phyloP scores from a whole-genome alignment of 768 basidiomycete genomes.

The Macrolepiota dolichaula region DNA sequence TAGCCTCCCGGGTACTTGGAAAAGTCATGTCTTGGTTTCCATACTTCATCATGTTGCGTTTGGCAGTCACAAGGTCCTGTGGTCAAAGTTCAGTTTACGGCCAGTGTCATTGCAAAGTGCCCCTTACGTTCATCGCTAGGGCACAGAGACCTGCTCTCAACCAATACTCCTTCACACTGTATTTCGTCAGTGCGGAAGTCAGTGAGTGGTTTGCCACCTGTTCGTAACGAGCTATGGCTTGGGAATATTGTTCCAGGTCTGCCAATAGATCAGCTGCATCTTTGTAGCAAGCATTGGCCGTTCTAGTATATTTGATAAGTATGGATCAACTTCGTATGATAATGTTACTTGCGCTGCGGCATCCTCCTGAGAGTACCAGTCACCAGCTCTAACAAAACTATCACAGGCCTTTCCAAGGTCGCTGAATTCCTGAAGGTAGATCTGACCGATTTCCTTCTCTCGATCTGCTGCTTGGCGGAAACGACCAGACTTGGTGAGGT shows the following conservation, averaged over 20 bases:
- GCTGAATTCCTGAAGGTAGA: slow-evolving; percentile 79
- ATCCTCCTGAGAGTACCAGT: slow-evolving; percentile 98
- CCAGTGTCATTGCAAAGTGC: background rate
- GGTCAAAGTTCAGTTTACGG: background rate
- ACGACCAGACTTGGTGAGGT: slow-evolving; percentile 79
- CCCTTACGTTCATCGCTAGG: slow-evolving; percentile 77
- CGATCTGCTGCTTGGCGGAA: slow-evolving; percentile 98
- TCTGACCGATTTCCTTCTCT: slow-evolving; percentile 95
- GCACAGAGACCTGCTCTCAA: slow-evolving; percentile 83
- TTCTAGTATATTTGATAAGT: slow-evolving; percentile 44
- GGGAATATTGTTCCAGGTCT: slow-evolving; percentile 78
- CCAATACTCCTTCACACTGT: slow-evolving; percentile 99
- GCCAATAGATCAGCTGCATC: slow-evolving; percentile 95
- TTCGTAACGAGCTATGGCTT: slow-evolving; percentile 87
- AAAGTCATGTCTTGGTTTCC: slow-evolving; percentile 83
- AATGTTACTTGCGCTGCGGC: slow-evolving; percentile 76
- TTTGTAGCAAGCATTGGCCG: slow-evolving; percentile 93
- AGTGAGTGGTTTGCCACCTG: slow-evolving; percentile 86
- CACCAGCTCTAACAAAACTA: slow-evolving; percentile 86
- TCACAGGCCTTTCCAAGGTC: slow-evolving; percentile 88
- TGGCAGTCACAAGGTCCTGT: slow-evolving; percentile 83
- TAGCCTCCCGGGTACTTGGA: slow-evolving; percentile 84
- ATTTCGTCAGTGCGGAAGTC: slow-evolving; percentile 84
- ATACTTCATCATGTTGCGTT: slow-evolving; percentile 77
- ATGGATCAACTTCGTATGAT: background rate